Percentiles rank a stretch among this genome's conserved stretches.
Conservation (phyloP, 1,284 basidiomycete species). For the Leccinum proliferum region DNA sequence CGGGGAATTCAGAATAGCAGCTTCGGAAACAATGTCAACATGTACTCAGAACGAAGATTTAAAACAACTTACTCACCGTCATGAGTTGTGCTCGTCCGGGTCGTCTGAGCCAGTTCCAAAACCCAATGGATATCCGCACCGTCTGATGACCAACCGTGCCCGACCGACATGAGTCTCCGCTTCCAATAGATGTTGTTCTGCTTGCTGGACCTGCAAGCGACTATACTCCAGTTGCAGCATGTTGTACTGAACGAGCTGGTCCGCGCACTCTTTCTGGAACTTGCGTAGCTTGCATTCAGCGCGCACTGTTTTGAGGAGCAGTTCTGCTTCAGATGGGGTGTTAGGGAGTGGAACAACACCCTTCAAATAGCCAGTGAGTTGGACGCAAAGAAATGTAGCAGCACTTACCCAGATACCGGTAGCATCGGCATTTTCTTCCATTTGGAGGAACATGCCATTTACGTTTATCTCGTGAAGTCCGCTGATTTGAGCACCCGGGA, state of each 20-base stretch:
- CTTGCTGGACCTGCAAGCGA: constrained; percentile 2
- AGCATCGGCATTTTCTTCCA: background rate
- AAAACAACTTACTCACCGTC: background rate
- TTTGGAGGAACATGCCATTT: background rate
- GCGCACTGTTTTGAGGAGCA: constrained; percentile 1
- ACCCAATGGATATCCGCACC: constrained; percentile 1
- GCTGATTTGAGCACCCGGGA: background rate
- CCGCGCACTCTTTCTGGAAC: constrained; percentile 2
- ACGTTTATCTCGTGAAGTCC: background rate
- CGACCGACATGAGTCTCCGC: constrained; percentile 1
- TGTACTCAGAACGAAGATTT: background rate
- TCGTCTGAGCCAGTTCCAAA: background rate
- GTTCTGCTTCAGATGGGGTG: background rate
- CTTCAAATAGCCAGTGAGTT: background rate
- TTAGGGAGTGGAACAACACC: background rate
- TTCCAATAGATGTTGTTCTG: background rate
- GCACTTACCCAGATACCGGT: background rate
- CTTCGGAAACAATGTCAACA: no score
- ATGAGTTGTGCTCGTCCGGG: background rate
- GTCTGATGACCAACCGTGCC: background rate
- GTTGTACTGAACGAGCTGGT: constrained; percentile 2
- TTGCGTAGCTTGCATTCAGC: constrained; percentile 2
- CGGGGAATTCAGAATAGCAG: no score
- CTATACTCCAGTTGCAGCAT: background rate
- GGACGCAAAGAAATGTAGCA: background rate